Base-by-base conservation (phyloP, 108 stramenopile genomes). In the Pseudonitzschia multiseries region DNA sequence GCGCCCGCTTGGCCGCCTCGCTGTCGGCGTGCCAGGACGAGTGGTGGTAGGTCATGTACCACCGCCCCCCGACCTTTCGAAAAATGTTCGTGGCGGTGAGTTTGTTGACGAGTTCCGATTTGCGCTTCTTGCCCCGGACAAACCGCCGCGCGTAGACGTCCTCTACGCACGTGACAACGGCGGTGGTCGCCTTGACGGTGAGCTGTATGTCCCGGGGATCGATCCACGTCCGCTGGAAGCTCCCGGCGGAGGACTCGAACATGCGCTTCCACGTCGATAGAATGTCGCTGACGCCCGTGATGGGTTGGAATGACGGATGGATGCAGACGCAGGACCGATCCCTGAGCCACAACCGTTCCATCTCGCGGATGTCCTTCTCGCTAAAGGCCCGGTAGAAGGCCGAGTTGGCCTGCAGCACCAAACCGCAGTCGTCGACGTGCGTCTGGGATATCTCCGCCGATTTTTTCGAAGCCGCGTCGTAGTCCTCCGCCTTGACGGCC, bases 1-100 rank as follows among this genome's bases (percentile, higher is more conserved):
- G 69, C 33, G 87, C 92, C 29, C 71, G 70, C 60, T 86, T 83
- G 50, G 89, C 87, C 44, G 89, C 89, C 14, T 86, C 76, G 63
- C 85, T 87, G 56, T 89, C 89, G 4, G 87, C 82, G 75, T 93
- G 93, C 89, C 89, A 94, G 12, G 87, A 87, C 13, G 90, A 87
- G 72, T 94, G 93, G 52, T 91, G 87, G 79, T 94, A 89, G 15
- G 78, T 78, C 83, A 94, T 81, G 74, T 82, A 87, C 93, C 93
- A 94, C 57, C 80, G 81, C 8, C 80, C 86, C 21, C 82, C 81
- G 42, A 91, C 79, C 72, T 94, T 94, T 66, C 90, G 78, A 76
- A 92, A 94, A 52, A 94, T 88, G 77, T 94, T 94, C 26, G 93
- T 92, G 2, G 90, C 86, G 12, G 77, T 43, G 18, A 93, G 68